Conservation (phyloP, 306 rosid genomes). For the Cucumis hystrix region DNA sequence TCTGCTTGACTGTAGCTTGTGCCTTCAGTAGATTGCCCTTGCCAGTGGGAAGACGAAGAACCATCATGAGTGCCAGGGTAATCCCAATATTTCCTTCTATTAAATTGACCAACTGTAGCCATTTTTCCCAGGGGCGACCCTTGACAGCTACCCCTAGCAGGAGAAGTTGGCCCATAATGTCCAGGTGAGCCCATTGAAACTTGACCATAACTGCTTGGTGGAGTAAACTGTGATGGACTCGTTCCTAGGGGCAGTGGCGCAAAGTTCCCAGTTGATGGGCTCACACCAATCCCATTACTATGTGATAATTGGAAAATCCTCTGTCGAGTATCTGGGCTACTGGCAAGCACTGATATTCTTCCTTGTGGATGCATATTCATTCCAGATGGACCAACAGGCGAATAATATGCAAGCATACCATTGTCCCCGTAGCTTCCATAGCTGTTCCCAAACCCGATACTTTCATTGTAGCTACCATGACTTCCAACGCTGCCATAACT, state of each 20-base stretch:
- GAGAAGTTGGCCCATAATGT: slow-evolving; percentile 91
- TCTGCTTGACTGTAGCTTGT: slow-evolving; percentile 40
- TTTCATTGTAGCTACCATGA: slow-evolving; percentile 87
- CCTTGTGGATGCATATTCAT: slow-evolving; percentile 71
- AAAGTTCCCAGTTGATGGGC: slow-evolving; percentile 87
- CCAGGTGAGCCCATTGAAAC: slow-evolving; percentile 76
- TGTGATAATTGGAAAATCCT: slow-evolving; percentile 59
- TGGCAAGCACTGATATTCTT: slow-evolving; percentile 63
- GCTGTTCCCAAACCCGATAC: slow-evolving; percentile 81
- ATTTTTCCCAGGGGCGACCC: slow-evolving; percentile 93
- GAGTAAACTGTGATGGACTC: slow-evolving; percentile 96
- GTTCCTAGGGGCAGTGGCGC: slow-evolving; percentile 94
- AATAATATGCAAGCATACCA: slow-evolving; percentile 69
- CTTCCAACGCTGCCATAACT: slow-evolving; percentile 95
- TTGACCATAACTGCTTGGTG: slow-evolving; percentile 77
- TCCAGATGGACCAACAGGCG: slow-evolving; percentile 85
- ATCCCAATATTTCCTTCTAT: slow-evolving; percentile 83
- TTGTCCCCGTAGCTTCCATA: slow-evolving; percentile 93
- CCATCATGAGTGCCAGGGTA: slow-evolving; percentile 73
- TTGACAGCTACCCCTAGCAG: slow-evolving; percentile 88
- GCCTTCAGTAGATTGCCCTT: slow-evolving; percentile 53
- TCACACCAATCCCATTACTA: slow-evolving; percentile 72
- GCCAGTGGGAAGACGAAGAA: slow-evolving; percentile 58
- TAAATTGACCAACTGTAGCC: slow-evolving; percentile 69
- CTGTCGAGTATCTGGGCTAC: slow-evolving; percentile 91